These are phyloP conservation scores for Ormosia emarginata DNA, from an alignment of 306 rosid genomes.

Conservation along the genomic window DNA sequence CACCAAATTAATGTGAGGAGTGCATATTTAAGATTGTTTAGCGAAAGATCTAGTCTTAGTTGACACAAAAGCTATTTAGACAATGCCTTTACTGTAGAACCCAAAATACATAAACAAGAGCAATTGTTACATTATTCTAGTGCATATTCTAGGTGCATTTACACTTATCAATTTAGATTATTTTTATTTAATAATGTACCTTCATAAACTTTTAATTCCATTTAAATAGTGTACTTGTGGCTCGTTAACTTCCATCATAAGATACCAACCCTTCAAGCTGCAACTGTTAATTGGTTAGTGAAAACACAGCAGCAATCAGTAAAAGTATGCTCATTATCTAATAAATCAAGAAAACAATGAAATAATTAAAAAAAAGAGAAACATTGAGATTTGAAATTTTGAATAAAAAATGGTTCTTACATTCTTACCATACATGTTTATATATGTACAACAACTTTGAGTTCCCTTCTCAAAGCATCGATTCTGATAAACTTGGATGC, in stretches of 20 bases:
- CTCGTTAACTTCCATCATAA: not conserved
- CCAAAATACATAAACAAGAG: not conserved
- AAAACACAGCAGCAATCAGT: not conserved
- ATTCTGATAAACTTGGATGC: conserved; percentile 68
- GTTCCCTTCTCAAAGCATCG: conserved; percentile 35
- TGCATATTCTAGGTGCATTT: not conserved
- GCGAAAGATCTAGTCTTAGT: not conserved
- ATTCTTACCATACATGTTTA: conserved; percentile 13
- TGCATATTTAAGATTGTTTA: not conserved
- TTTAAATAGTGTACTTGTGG: not conserved
- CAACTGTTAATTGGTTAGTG: not conserved
- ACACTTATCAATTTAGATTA: not conserved
- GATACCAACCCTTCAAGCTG: not conserved
- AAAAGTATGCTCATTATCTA: not conserved
- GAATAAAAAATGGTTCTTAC: not conserved
- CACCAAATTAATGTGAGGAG: not conserved
- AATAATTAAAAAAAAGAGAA: too few relatives aligned
- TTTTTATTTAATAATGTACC: not conserved
- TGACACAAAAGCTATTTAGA: not conserved
- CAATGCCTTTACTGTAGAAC: not conserved
- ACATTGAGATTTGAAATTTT: not conserved
- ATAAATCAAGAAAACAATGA: not conserved
- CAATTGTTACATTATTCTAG: not conserved
- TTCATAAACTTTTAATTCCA: not conserved
- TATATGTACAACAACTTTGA: not conserved